Base-by-base conservation (phyloP, 2,329 filamentous ascomycete species). In the Cryphonectria japonica region DNA sequence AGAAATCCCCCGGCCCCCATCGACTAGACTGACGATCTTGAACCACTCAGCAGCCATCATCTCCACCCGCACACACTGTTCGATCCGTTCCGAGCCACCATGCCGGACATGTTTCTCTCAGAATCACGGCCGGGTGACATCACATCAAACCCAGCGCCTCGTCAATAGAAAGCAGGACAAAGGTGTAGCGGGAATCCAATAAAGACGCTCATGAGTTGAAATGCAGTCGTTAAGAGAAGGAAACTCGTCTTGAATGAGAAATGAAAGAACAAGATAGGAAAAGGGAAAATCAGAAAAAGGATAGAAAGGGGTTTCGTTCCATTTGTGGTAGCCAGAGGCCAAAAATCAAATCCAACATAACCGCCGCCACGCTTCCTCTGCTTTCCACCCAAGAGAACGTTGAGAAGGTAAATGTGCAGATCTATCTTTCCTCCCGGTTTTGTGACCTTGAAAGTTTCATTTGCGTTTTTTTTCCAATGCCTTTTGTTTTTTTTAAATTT, bases 341-440 rank as follows among this genome's bases (percentile, higher is more conserved):
- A 46, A 46, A 63, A 46, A 2, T n/a, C 46, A 41, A 41, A 67
- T 39, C 34, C 34, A 59, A 34, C 65, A 43, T 16, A 60, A 29
- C 4, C 37, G 34, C n/a, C 22, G 22, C 32, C 13, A 14, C 32
- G 39, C 66, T 61, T 57, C 60, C 22, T 68, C 41, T 34, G 8
- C n/a, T 29, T 63, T 22, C 22, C 59, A 54, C 29, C 32, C 39
- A 37, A 63, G 29, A 61, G 29, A 68, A 26, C 67, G 32, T 57
- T n/a, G 29, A 68, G 34, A 32, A 62, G 29, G 46, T 22, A 39
- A 41, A 52, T 16, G 32, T 29, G 32, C 59, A 63, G 39, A 32
- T 69, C 67, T 69, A 69, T 43, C 46, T 34, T 69, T 16, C 67
- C 67, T 46, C 39, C 34, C 50, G 13, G 2, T 64, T 69, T 69